Conservation (phyloP, 2,329 filamentous ascomycete species). For the Aspergillus luchuensis region DNA sequence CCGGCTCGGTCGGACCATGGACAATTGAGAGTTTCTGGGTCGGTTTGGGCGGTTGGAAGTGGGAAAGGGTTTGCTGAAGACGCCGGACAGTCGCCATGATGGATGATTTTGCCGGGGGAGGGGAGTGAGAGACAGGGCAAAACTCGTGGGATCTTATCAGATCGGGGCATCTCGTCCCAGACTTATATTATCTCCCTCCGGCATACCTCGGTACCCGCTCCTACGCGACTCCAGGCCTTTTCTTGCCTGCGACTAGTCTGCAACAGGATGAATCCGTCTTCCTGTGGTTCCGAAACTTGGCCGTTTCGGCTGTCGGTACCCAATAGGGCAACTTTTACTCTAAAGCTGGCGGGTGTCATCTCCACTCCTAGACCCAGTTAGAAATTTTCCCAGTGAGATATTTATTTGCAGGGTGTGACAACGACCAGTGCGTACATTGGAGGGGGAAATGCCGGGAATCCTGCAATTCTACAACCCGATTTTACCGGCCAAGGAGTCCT, state of each 20-base stretch:
- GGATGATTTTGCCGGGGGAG: neutral
- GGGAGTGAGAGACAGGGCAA: neutral
- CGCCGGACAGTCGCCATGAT: conserved; percentile 33
- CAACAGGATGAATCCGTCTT: neutral
- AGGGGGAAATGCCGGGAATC: neutral
- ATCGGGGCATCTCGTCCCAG: neutral
- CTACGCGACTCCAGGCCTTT: neutral
- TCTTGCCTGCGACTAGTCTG: neutral
- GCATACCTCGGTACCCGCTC: neutral
- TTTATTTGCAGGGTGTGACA: neutral
- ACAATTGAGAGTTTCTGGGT: conserved; percentile 56
- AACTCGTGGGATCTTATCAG: conserved; percentile 9
- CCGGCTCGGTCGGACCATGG: conserved; percentile 68
- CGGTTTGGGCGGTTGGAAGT: conserved; percentile 24
- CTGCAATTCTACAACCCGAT: neutral
- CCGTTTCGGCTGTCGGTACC: conserved; percentile 1
- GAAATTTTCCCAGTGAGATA: neutral
- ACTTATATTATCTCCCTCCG: neutral
- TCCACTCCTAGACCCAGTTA: neutral
- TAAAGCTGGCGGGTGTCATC: neutral
- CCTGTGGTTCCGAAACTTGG: neutral
- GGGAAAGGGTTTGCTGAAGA: conserved; percentile 35
- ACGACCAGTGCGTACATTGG: neutral
- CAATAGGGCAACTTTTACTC: neutral
- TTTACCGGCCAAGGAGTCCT: neutral